phyloP scores from a whole-genome alignment of 495 filamentous ascomycete species.

The Penicillium riverlandense region DNA sequence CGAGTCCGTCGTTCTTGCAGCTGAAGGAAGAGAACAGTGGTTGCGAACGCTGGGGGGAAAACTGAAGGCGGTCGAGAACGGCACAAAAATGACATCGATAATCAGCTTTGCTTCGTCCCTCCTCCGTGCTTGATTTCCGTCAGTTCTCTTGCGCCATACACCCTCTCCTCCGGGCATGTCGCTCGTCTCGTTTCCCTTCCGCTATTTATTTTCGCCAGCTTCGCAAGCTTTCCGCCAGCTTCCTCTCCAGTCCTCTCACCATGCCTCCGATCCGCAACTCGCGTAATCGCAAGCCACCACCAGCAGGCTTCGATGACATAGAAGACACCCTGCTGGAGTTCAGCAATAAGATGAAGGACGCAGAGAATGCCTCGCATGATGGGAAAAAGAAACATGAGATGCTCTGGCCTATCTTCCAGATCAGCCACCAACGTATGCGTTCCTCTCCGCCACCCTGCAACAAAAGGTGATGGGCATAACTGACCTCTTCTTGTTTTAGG shows the following conservation, averaged over 20 bases:
- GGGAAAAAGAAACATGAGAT: constrained; percentile 81
- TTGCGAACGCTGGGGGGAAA: constrained; percentile 2
- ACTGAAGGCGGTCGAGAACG: constrained; percentile 21
- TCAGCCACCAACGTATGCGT: constrained; percentile 79
- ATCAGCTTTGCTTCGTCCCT: constrained; percentile 3
- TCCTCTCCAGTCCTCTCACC: neutral
- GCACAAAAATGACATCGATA: constrained; percentile 26
- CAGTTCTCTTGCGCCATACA: neutral
- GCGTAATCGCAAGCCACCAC: constrained; percentile 81
- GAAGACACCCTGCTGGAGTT: constrained; percentile 96
- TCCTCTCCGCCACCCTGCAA: constrained; percentile 1
- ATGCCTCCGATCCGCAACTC: constrained; percentile 84
- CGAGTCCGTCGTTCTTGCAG: too few relatives aligned
- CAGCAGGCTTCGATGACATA: constrained; percentile 92
- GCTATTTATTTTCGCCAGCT: too few relatives aligned
- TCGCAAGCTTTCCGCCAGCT: neutral
- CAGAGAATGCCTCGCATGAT: constrained; percentile 71
- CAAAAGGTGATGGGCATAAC: neutral
- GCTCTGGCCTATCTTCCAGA: constrained; percentile 96
- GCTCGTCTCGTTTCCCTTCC: neutral
- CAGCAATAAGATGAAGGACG: constrained; percentile 98
- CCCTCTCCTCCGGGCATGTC: neutral
- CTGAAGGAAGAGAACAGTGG: neutral
- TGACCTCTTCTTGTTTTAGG: constrained; percentile 30
- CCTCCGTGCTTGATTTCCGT: neutral